A percentile compares a stretch with the other conserved stretches of the same genome.
Conservation (phyloP, 164 flowering plant genomes). For the Akebia trifoliata region DNA sequence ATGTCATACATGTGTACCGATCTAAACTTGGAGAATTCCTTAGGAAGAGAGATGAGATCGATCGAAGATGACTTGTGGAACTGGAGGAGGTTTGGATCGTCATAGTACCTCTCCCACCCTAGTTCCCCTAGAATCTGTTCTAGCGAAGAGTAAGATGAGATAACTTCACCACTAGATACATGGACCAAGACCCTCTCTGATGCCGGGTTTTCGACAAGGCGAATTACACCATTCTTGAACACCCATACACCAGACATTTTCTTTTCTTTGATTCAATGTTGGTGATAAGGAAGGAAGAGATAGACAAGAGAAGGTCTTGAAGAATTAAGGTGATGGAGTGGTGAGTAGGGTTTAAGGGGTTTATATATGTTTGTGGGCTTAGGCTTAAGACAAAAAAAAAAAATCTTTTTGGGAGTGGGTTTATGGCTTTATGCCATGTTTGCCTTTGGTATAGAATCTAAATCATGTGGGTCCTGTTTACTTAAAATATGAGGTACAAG, state of each 20-base stretch:
- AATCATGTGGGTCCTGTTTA: slow-evolving; percentile 2
- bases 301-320: not conserved
- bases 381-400: not conserved
- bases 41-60: slow-evolving; percentile 67
- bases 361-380: not conserved
- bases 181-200: slow-evolving; percentile 40
- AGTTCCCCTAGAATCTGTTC: slow-evolving; percentile 36
- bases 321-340: no score
- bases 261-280: not conserved
- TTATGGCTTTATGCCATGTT: not conserved
- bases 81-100: slow-evolving; percentile 47
- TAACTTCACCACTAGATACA: slow-evolving; percentile 40
- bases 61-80: slow-evolving; percentile 58
- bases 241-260: slow-evolving; percentile 71
- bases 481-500: not conserved
- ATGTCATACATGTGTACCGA: slow-evolving; percentile 72
- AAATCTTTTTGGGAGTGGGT: not conserved
- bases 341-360: no score
- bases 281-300: not conserved
- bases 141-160: slow-evolving; percentile 42
- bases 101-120: slow-evolving; percentile 74
- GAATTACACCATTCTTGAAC: slow-evolving; percentile 32
- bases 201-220: slow-evolving; percentile 19
- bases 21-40: slow-evolving; percentile 52
- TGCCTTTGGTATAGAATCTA: slow-evolving; percentile 8